Base-by-base conservation (phyloP, 2,329 filamentous ascomycete species). In the Alternaria hordeiaustralica region DNA sequence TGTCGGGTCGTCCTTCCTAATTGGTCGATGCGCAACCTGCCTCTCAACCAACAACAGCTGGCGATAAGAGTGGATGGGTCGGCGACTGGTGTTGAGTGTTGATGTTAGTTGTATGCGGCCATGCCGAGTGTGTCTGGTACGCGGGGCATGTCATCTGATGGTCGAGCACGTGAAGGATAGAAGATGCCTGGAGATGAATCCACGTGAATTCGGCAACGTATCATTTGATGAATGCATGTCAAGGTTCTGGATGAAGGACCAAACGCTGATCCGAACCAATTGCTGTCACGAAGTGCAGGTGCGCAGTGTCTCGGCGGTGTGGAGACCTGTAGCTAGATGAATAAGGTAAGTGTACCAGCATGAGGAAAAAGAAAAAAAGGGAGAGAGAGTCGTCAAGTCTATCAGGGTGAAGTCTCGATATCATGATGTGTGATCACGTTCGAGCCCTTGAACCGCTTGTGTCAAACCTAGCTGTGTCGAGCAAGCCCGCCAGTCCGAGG, bases 391-490 rank as follows among this genome's bases (percentile, higher is more conserved):
- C 63, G 51, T 55, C 61, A 69, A 63, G 61, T 58, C 70, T 67
- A 63, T 68, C 71, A 72, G 68, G 71, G 68, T 69, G 65, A 66
- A 74, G 73, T 72, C 77, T 76, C 77, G 76, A 79, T 78, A 58
- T 61, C 77, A 79, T 78, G 77, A 79, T 71, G 73, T 77, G 66
- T 59, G 64, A 78, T 79, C 77, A 78, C 75, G 77, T 78, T 79
- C 77, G 77, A 79, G 76, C 61, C 71, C 67, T 60, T 63, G 68
- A 68, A 74, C 73, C 71, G 58, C 74, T 75, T 75, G 75, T 69
- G 65, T 60, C 68, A 76, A 74, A 76, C 75, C 74, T 77, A 70
- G 67, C 71, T 71, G 66, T 64, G 63, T 60, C 65, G 68, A 69
- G 61, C 69, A 63, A 57, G 63, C 67, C 60, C 67, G 66, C 69